phyloP scores from a whole-genome alignment of 768 basidiomycete species.

The Hydnum rufescens region DNA sequence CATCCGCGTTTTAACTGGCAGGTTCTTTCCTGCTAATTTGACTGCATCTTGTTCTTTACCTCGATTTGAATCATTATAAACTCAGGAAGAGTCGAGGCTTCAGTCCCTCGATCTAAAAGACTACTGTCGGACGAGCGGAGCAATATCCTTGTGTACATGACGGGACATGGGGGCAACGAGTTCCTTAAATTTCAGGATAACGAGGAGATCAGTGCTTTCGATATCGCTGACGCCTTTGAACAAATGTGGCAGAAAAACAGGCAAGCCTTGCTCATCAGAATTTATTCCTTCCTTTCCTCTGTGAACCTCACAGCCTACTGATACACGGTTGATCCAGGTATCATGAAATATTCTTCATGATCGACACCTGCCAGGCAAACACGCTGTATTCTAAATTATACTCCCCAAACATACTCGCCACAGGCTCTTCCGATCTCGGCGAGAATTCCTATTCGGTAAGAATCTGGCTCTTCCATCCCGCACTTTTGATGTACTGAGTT shows the following conservation, averaged over 20 bases:
- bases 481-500: constrained; percentile 1
- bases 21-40: constrained; percentile 12
- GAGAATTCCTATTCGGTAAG: constrained; percentile 89
- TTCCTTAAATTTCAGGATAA: constrained; percentile 99
- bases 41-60: background rate
- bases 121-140: constrained; percentile 76
- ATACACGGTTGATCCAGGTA: constrained; percentile 30
- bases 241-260: constrained; percentile 97
- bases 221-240: constrained; percentile 94
- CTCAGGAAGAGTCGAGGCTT: constrained; percentile 62
- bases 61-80: background rate
- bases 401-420: constrained; percentile 82
- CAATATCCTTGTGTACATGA: constrained; percentile 95
- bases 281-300: background rate
- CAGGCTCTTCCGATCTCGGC: constrained; percentile 62
- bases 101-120: constrained; percentile 80
- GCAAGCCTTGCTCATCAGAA: constrained; percentile 22
- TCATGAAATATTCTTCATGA: constrained; percentile 94
- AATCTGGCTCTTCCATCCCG: constrained; percentile 4
- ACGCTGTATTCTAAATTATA: constrained; percentile 88
- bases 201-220: constrained; percentile 92
- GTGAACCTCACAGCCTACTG: background rate
- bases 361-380: constrained; percentile 95
- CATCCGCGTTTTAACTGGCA: constrained; percentile 78
- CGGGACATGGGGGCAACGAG: constrained; percentile 94